These are phyloP conservation scores for Euclidium syriacum DNA, from an alignment of 345 rosid species.

Conservation along the genomic window DNA sequence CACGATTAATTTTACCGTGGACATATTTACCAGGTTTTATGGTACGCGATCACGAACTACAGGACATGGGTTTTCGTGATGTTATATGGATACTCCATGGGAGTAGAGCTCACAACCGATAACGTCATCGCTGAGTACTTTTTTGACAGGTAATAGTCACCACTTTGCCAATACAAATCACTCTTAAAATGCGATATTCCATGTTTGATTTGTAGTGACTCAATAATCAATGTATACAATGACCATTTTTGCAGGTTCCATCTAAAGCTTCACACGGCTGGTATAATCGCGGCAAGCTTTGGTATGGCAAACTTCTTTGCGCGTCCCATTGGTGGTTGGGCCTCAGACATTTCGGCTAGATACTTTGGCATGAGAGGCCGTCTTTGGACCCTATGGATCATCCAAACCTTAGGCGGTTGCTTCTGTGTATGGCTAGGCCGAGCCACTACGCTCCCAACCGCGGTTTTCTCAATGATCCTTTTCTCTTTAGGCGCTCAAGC, in stretches of 20 bases:
- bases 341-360: constrained; percentile 57
- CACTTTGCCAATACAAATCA: no score
- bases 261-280: constrained; percentile 71
- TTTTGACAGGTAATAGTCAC: constrained; percentile 61
- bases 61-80: constrained; percentile 89
- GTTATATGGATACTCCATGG: constrained; percentile 85
- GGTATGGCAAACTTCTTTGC: constrained; percentile 84
- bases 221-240: not conserved
- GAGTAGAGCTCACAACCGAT: constrained; percentile 75
- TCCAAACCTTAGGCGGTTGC: constrained; percentile 66
- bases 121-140: constrained; percentile 83
- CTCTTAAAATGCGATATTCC: no score
- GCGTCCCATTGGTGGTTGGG: constrained; percentile 72
- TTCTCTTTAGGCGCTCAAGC: constrained; percentile 82
- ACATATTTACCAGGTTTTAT: constrained; percentile 48
- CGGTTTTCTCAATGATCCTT: constrained; percentile 65
- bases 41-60: constrained; percentile 79
- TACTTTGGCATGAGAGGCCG: constrained; percentile 83
- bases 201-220: no score
- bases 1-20: not conserved
- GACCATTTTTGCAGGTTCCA: constrained; percentile 40
- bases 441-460: constrained; percentile 56
- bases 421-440: constrained; percentile 80
- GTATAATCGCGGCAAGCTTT: constrained; percentile 68
- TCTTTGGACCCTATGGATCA: constrained; percentile 67